phyloP scores from a whole-genome alignment of 371 early-diverging fungal species.

The Apophysomyces variabilis region DNA sequence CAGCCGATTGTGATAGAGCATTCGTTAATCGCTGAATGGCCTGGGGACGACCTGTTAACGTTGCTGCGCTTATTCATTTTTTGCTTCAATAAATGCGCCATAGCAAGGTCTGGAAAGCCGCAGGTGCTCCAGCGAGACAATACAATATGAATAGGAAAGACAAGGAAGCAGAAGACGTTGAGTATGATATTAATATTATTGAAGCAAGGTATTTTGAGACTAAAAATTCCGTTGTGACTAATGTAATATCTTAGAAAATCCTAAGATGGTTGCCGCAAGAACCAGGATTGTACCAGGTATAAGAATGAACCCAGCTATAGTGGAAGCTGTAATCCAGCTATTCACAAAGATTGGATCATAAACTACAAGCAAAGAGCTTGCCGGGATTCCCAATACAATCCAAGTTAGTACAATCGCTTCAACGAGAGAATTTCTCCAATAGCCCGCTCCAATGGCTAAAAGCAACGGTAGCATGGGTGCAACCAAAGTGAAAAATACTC shows the following conservation, averaged over 20 bases:
- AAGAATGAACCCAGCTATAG: neutral
- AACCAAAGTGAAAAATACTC: neutral
- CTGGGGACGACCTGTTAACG: no score
- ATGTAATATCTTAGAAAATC: neutral
- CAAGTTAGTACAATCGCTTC: neutral
- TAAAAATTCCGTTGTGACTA: no score
- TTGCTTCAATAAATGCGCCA: no score
- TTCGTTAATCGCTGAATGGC: no score
- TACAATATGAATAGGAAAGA: no score
- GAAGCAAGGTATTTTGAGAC: no score
- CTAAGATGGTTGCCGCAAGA: neutral
- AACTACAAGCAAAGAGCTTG: neutral
- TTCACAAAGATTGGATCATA: slow-evolving; percentile 2
- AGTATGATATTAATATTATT: no score
- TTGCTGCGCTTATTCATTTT: no score
- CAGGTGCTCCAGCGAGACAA: no score
- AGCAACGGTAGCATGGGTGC: slow-evolving; percentile 5
- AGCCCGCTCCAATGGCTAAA: neutral
- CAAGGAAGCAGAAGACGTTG: no score
- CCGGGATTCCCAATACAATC: slow-evolving; percentile 1
- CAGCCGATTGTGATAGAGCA: no score
- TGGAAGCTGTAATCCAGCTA: slow-evolving; percentile 1
- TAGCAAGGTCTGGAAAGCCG: no score
- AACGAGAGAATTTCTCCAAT: neutral
- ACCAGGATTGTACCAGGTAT: neutral